Conservation (phyloP, 2,329 filamentous ascomycete species). For the Paraconiothyrium sp. region DNA sequence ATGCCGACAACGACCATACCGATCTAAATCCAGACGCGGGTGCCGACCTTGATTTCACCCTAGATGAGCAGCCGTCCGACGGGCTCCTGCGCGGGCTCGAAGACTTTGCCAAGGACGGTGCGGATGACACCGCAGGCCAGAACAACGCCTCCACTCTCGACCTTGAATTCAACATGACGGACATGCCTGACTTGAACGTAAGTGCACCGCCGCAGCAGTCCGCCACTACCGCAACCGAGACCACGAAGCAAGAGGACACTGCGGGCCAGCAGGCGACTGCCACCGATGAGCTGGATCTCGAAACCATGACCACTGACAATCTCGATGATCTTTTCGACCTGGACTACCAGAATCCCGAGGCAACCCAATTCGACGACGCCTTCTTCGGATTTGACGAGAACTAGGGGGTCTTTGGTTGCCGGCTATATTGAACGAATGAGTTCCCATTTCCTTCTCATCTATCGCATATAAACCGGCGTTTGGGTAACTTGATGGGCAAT, state of each 20-base stretch:
- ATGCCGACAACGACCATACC: constrained; percentile 24
- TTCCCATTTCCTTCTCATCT: not conserved
- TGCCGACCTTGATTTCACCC: constrained; percentile 41
- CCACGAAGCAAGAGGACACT: constrained; percentile 24
- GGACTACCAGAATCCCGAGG: constrained; percentile 46
- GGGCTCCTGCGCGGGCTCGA: constrained; percentile 46
- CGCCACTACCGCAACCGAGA: constrained; percentile 19
- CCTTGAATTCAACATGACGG: constrained; percentile 44
- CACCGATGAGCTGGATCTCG: constrained; percentile 35
- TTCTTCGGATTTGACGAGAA: constrained; percentile 46
- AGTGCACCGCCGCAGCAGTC: constrained; percentile 23
- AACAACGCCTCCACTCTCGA: constrained; percentile 27
- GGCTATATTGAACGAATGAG: no score
- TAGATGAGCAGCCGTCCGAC: constrained; percentile 40
- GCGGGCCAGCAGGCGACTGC: constrained; percentile 15
- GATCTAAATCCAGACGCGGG: constrained; percentile 39
- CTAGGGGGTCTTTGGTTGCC: constrained; percentile 1
- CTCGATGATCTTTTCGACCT: constrained; percentile 49
- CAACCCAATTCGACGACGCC: constrained; percentile 50
- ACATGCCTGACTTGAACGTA: constrained; percentile 36
- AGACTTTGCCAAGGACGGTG: constrained; percentile 44
- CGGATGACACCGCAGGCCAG: constrained; percentile 27
- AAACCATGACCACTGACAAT: constrained; percentile 42
- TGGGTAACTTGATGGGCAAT: not conserved
- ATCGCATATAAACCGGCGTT: constrained; percentile 23